phyloP scores from a whole-genome alignment of 169 alveolate species.

The Eimeria tenella region DNA sequence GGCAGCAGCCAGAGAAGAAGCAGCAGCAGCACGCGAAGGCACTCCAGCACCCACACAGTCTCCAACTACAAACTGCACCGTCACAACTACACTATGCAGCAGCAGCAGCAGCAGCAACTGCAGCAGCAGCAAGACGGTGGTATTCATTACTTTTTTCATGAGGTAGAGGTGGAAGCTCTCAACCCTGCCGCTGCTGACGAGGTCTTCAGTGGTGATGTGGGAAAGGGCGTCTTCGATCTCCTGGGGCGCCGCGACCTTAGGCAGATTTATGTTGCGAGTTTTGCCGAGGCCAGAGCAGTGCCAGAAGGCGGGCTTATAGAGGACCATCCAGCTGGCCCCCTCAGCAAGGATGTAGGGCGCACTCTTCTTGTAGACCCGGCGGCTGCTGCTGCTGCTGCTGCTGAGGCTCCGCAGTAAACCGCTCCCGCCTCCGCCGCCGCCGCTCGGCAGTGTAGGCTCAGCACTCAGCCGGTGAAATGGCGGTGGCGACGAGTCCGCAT shows the following conservation, averaged over 20 bases:
- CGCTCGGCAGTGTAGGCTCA: constrained; percentile 5
- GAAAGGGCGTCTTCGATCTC: constrained; percentile 82
- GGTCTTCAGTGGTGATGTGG: constrained; percentile 81
- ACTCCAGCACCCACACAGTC: neutral
- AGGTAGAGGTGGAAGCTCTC: constrained; percentile 85
- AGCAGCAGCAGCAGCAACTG: constrained; percentile 13
- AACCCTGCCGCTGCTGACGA: constrained; percentile 83
- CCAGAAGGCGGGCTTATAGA: constrained; percentile 86
- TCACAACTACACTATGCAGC: neutral
- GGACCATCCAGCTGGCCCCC: constrained; percentile 85
- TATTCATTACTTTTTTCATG: constrained; percentile 79
- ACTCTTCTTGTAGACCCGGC: constrained; percentile 79
- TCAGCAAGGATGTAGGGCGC: constrained; percentile 85
- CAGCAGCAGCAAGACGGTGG: neutral
- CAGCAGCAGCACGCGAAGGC: neutral
- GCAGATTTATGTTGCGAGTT: constrained; percentile 73
- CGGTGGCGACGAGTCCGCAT: neutral
- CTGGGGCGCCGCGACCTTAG: constrained; percentile 35
- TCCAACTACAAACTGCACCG: neutral
- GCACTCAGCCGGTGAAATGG: neutral
- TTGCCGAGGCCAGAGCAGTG: constrained; percentile 85
- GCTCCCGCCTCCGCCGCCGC: neutral
- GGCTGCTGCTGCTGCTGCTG: constrained; percentile 67
- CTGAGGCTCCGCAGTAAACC: constrained; percentile 16
- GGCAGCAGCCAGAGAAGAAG: neutral